These are phyloP conservation scores for Vaccinium darrowii DNA, from an alignment of 148 eudicot genomes.

Conservation along the genomic window DNA sequence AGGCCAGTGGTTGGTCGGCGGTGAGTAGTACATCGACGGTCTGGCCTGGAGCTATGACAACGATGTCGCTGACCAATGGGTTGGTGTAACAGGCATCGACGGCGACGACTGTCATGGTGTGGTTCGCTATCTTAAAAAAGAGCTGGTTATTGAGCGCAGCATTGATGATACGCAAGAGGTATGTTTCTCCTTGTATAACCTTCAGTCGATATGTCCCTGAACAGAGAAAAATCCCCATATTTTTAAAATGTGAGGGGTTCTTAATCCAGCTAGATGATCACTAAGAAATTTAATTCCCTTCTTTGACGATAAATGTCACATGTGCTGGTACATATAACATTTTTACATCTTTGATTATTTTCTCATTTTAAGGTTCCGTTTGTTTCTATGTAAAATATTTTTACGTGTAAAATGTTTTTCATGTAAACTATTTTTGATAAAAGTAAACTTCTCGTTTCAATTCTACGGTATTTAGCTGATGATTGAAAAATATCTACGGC, in stretches of 20 bases:
- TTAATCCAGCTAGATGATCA: background rate
- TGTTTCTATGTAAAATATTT: too few species aligned
- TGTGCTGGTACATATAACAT: background rate
- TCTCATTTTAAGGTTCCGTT: conserved; percentile 3
- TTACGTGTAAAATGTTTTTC: too few species aligned
- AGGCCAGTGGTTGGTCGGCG: conserved; percentile 38
- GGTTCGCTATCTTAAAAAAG: conserved; percentile 67
- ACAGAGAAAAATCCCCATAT: background rate
- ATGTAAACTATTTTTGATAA: too few species aligned
- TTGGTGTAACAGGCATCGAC: conserved; percentile 65
- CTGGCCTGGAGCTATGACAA: conserved; percentile 61
- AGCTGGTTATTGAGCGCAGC: conserved; percentile 65
- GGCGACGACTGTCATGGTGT: conserved; percentile 61
- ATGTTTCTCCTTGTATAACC: conserved; percentile 55
- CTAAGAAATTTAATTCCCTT: background rate
- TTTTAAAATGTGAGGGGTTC: background rate
- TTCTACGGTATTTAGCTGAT: too few species aligned
- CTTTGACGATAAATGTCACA: background rate
- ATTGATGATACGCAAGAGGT: conserved; percentile 73
- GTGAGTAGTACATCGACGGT: conserved; percentile 65
- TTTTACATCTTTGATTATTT: too few species aligned
- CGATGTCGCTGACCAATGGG: conserved; percentile 48
- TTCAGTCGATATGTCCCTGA: conserved; percentile 38
- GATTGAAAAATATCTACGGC: too few species aligned
- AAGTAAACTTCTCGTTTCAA: too few species aligned